phyloP scores from a whole-genome alignment of 2,329 filamentous ascomycete species.

The Pyrenophora teres region DNA sequence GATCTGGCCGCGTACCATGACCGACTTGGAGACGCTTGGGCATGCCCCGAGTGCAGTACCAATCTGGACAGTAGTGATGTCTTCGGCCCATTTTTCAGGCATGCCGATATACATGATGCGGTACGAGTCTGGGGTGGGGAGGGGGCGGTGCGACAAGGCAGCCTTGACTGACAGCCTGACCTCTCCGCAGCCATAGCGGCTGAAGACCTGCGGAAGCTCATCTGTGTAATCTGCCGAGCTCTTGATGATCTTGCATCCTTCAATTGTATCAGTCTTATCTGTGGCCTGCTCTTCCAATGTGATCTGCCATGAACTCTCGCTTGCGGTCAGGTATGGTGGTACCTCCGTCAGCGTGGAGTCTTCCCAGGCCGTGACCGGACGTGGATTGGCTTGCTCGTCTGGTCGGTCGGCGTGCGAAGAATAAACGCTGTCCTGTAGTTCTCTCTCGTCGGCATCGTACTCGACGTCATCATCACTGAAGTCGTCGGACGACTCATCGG shows the following conservation, averaged over 20 bases:
- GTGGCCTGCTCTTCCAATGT: slow-evolving; percentile 32
- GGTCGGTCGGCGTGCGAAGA: slow-evolving; percentile 24
- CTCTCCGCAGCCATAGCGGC: slow-evolving; percentile 32
- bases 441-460: slow-evolving; percentile 30
- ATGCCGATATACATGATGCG: slow-evolving; percentile 42
- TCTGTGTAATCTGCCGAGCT: slow-evolving; percentile 28
- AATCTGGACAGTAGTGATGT: slow-evolving; percentile 37
- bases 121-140: slow-evolving; percentile 37
- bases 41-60: slow-evolving; percentile 39
- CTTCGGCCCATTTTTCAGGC: slow-evolving; percentile 37
- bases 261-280: slow-evolving; percentile 14
- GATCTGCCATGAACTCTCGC: slow-evolving; percentile 26
- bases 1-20: slow-evolving; percentile 42
- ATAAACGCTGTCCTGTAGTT: slow-evolving; percentile 25
- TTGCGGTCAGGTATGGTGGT: slow-evolving; percentile 29
- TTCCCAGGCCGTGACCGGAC: slow-evolving; percentile 22
- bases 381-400: slow-evolving; percentile 23
- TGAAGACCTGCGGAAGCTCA: slow-evolving; percentile 32
- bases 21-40: slow-evolving; percentile 40
- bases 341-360: slow-evolving; percentile 41
- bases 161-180: slow-evolving; percentile 38
- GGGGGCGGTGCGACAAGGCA: slow-evolving; percentile 29
- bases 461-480: slow-evolving; percentile 41
- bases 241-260: slow-evolving; percentile 29
- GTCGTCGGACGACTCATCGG: slow-evolving; percentile 39